A percentile compares a stretch with the other conserved stretches of the same genome.
These are phyloP conservation scores for Croton setiger DNA, from an alignment of 441 rosid genomes.

Conservation along the genomic window DNA sequence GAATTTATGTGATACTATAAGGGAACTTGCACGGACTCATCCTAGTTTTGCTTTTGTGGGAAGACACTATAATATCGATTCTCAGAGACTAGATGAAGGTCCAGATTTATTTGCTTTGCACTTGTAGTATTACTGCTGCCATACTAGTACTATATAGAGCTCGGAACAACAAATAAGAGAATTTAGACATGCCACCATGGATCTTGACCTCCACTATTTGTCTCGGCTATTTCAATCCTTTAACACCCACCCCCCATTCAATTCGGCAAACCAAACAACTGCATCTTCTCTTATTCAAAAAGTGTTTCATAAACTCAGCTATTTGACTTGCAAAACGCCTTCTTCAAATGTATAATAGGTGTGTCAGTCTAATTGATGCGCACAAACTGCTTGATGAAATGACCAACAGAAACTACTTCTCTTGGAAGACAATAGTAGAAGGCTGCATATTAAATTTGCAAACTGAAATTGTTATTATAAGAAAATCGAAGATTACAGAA, in stretches of 20 bases:
- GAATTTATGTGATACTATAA: no score
- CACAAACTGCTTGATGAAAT: constrained; percentile 62
- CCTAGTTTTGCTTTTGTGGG: no score
- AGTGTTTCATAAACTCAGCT: constrained; percentile 44
- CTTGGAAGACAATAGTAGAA: constrained; percentile 82
- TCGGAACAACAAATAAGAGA: no score
- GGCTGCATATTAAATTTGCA: no score
- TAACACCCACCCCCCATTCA: constrained; percentile 27
- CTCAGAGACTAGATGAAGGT: no score
- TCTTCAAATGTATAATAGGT: constrained; percentile 41
- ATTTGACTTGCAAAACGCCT: constrained; percentile 55
- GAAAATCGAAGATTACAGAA: no score
- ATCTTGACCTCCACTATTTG: constrained; percentile 25
- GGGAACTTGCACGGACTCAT: no score
- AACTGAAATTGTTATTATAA: no score
- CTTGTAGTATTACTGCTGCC: no score
- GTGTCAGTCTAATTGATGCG: constrained; percentile 39
- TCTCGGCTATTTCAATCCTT: constrained; percentile 43
- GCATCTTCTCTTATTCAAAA: constrained; percentile 53
- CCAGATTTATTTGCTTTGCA: no score
- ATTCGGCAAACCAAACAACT: constrained; percentile 46
- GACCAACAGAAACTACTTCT: constrained; percentile 54
- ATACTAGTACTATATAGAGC: no score
- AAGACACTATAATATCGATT: no score
- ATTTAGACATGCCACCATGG: constrained; percentile 34